phyloP scores from a whole-genome alignment of 1,284 basidiomycete species.

The Sanghuangporus weigelae region DNA sequence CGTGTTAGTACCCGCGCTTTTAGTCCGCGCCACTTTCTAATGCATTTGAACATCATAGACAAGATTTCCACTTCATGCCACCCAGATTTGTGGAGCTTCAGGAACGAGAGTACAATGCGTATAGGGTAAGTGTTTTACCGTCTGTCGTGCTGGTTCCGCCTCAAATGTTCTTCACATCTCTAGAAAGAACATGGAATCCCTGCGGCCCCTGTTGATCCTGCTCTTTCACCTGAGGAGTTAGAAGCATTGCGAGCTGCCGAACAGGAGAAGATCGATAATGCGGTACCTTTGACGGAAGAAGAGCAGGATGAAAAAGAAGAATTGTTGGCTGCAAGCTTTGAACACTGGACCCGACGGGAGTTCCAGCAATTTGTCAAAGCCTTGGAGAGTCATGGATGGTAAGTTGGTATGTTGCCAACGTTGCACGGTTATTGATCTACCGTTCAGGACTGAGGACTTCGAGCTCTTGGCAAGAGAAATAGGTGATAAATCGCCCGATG shows the following conservation, averaged over 20 bases:
- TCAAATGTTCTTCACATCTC: constrained; percentile 14
- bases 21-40: not conserved
- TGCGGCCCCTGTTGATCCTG: constrained; percentile 66
- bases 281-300: constrained; percentile 84
- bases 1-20: constrained; percentile 44
- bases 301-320: constrained; percentile 79
- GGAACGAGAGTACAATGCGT: constrained; percentile 81
- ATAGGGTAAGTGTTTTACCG: constrained; percentile 48
- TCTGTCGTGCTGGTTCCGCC: not conserved
- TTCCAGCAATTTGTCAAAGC: constrained; percentile 90
- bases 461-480: constrained; percentile 83
- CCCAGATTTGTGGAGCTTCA: constrained; percentile 79
- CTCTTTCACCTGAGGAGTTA: constrained; percentile 79
- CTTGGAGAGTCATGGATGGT: constrained; percentile 87
- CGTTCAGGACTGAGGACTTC: constrained; percentile 60
- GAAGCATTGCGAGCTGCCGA: constrained; percentile 79
- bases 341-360: constrained; percentile 88
- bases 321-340: constrained; percentile 77
- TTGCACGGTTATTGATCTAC: not conserved
- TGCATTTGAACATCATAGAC: constrained; percentile 40
- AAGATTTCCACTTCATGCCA: constrained; percentile 98
- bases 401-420: constrained; percentile 22
- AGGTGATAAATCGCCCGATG: constrained; percentile 78
- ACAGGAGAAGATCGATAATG: constrained; percentile 85
- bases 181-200: constrained; percentile 70